These are phyloP conservation scores for Penicillium fimorum DNA, from an alignment of 495 filamentous ascomycete species.

Conservation along the genomic window DNA sequence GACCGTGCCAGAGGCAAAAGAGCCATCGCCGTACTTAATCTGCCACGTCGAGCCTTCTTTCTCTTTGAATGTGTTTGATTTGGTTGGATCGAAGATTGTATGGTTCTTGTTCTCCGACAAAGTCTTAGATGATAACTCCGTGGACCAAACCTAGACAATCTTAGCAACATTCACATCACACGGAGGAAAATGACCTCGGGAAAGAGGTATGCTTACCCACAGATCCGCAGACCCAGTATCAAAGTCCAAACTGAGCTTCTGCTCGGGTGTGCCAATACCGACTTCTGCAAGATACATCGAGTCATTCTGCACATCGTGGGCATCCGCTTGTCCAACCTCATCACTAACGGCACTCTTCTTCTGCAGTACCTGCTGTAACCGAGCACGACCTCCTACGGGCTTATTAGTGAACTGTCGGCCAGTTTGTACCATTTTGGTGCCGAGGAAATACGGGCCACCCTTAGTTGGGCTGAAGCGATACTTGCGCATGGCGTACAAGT, in stretches of 20 bases:
- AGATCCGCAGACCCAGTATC: constrained; percentile 77
- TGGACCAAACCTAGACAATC: constrained; percentile 59
- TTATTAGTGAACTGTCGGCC: constrained; percentile 43
- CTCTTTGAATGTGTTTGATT: constrained; percentile 61
- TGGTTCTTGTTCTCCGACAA: constrained; percentile 40
- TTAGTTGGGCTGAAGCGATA: constrained; percentile 69
- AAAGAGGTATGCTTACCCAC: constrained; percentile 56
- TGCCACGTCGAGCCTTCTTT: constrained; percentile 56
- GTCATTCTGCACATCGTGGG: constrained; percentile 76
- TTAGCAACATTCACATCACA: constrained; percentile 2
- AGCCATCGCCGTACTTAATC: constrained; percentile 73
- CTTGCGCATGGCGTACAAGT: constrained; percentile 67
- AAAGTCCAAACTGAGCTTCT: constrained; percentile 67
- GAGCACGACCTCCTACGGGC: constrained; percentile 47
- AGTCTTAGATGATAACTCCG: constrained; percentile 45
- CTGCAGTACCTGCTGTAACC: constrained; percentile 46
- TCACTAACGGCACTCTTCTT: constrained; percentile 45
- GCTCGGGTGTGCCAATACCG: constrained; percentile 64
- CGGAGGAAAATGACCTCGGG: background rate
- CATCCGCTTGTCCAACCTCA: constrained; percentile 55
- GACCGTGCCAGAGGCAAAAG: constrained; percentile 66
- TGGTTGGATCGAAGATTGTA: constrained; percentile 53
- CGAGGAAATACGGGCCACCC: constrained; percentile 62
- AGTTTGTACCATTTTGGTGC: constrained; percentile 43
- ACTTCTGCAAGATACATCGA: constrained; percentile 66